Evolutionary conservation across 495 filamentous ascomycete species (phyloP), one percentile per base, ranked within the genome.

Genomic region (Symbiotaphrina buchneri): DNA sequence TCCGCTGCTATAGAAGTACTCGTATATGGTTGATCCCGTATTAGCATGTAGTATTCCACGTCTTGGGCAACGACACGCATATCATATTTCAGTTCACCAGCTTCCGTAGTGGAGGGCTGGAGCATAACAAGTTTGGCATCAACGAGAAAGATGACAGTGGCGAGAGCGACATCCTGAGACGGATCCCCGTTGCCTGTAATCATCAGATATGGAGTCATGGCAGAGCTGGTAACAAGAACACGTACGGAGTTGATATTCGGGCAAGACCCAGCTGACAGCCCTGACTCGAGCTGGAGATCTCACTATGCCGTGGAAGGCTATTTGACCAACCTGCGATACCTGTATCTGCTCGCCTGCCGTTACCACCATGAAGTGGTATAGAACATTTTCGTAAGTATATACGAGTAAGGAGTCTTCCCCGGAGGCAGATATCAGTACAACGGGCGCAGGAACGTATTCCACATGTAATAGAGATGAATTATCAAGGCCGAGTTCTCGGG

Each of bases 11-110:
- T 52, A 1, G 51, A 39, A 30, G 57, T 56, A 31, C 55, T 54
- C 34, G 59, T 54, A 1, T 65, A 64, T 13, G 67, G 62, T 37
- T 84, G 77, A 41, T 99, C 90, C 31, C 82, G 71, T 71, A 90
- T 85, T 41, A 90, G 63, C 28, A 71, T 65, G 45, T 90, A 95
- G 43, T 85, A 94, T 42, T 99, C 90, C 13, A 95, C 83, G 42
- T 85, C 85, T 38, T 91, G 78, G 5, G 84, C 81, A 42, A 99
- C 71, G 20, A 95, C 72, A 8, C 82, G 75, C 90, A 99, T 95
- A 42, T 99, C 87, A 45, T 95, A 99, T 55, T 92, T 93, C 24
- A 91, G 55, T 36, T 74, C 74, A 1, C 76, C 76, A 13, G 67
- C 65, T 22, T 76, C 71, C 26, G 67, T 74, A 5, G 71, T 58